Evolutionary conservation across 345 rosid genomes (phyloP), one percentile per base, ranked within the genome.

Genomic region (Camelina sativa): DNA sequence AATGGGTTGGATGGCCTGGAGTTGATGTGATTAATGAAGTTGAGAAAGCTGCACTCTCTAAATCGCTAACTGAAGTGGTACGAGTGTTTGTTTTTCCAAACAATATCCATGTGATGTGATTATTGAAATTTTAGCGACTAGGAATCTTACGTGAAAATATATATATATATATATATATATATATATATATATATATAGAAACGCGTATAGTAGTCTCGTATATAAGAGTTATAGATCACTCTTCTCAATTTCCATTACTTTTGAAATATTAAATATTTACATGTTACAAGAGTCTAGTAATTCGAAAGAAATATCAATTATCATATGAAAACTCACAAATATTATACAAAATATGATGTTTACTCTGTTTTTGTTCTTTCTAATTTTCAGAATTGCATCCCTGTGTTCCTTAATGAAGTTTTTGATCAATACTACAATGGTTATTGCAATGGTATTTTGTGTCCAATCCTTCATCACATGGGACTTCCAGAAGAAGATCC

Each of bases 1-100:
- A 86, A 82, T 93, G 98, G 98, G 86, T 93, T 60, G 98, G 98
- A 50, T 93, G 97, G 98, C 96, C 98, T 52, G 97, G 96, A 15
- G 94, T 93, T 16, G 88, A 93, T 83, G 98, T 93, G 65, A 85
- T 87, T 2, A 91, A 91, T 77, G 92, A 86, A 76, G 80, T 73
- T 61, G 97, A 86, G 32, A 91, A 88, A 84, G 75, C 72, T 47
- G 86, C 96, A 51, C 91, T 93, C 16, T 85, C 94, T n/a, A 82
- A 87, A 77, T 85, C 96, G 76, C 82, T 93, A 82, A 91, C 94
- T 66, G 88, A 91, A 65, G 85, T 88, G 86, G 98, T 89, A 73
- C 6, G 20, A 41, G 62, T n/a, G n/a, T n/a, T 60, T 71, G 1
- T 28, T 50, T 38, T 5, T 54, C 17, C 16, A 12, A 54, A 54